Conservation (phyloP, 345 rosid species). For the Geranium rotundifolium region DNA sequence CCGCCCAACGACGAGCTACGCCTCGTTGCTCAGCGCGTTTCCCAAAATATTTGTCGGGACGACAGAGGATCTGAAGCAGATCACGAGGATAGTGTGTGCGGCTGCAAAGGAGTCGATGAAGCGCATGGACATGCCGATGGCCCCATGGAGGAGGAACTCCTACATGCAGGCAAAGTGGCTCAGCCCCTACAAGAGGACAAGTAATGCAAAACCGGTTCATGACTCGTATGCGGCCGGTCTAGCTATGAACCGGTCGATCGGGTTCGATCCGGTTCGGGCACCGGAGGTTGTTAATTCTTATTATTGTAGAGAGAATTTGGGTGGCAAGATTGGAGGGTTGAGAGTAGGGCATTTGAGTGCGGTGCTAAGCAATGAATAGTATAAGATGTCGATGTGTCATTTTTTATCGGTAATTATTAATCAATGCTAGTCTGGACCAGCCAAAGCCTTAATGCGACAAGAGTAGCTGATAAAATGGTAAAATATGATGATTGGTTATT, state of each 20-base stretch:
- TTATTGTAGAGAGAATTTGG: too few relatives aligned
- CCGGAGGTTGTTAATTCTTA: too few relatives aligned
- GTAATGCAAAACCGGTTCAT: neutral
- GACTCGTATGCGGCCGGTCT: neutral
- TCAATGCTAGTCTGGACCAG: too few relatives aligned
- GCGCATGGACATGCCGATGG: slow-evolving; percentile 6
- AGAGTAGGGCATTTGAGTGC: too few relatives aligned
- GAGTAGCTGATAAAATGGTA: too few relatives aligned
- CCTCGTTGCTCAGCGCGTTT: slow-evolving; percentile 8
- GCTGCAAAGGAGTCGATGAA: slow-evolving; percentile 19
- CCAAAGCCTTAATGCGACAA: too few relatives aligned
- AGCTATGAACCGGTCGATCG: neutral
- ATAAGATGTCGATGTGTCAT: too few relatives aligned
- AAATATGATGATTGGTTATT: too few relatives aligned
- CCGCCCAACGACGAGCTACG: slow-evolving; percentile 15
- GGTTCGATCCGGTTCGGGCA: slow-evolving; percentile 1
- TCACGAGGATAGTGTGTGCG: slow-evolving; percentile 19
- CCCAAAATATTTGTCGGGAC: slow-evolving; percentile 15
- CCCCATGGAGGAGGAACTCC: slow-evolving; percentile 24
- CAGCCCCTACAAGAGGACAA: slow-evolving; percentile 16
- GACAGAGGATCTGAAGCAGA: slow-evolving; percentile 14
- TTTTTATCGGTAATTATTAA: too few relatives aligned
- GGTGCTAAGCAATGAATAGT: too few relatives aligned
- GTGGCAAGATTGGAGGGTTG: too few relatives aligned
- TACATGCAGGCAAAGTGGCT: slow-evolving; percentile 23